Evolutionary conservation across 768 basidiomycete genomes (phyloP).

Genomic region (Pulveroboletus sp.): DNA sequence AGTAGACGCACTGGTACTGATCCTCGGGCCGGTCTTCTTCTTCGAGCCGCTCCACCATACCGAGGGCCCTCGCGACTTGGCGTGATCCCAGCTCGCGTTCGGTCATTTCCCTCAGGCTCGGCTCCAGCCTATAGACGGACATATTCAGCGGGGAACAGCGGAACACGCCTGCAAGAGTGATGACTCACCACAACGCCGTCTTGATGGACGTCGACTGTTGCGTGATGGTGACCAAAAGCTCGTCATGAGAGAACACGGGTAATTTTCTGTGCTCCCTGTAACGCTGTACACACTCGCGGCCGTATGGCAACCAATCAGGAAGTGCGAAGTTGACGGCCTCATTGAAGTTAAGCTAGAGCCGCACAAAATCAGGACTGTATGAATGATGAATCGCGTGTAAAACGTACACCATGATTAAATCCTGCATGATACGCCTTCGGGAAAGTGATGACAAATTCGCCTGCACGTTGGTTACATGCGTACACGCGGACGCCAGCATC

Average conservation of each 20-base stretch:
- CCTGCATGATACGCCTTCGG: conserved; percentile 98
- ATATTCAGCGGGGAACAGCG: conserved; percentile 19
- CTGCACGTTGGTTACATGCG: conserved; percentile 93
- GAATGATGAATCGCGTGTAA: conserved; percentile 24
- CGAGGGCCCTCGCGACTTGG: conserved; percentile 50
- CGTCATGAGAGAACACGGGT: conserved; percentile 98
- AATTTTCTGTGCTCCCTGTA: conserved; percentile 89
- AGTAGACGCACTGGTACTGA: conserved; percentile 89
- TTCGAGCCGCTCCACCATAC: conserved; percentile 66
- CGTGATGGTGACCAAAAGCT: conserved; percentile 96
- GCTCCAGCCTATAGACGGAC: conserved; percentile 60
- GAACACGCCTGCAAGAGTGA: conserved; percentile 6
- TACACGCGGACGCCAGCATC: conserved; percentile 89
- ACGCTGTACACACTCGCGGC: conserved; percentile 81
- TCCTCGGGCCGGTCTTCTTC: conserved; percentile 84
- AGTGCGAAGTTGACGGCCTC: conserved; percentile 98
- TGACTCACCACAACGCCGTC: conserved; percentile 83
- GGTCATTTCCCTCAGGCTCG: conserved; percentile 84
- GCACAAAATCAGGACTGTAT: conserved; percentile 23
- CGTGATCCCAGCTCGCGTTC: conserved; percentile 75
- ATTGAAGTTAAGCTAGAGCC: conserved; percentile 86
- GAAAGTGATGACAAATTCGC: conserved; percentile 96
- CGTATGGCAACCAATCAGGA: conserved; percentile 89
- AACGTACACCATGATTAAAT: conserved; percentile 93
- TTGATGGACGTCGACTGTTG: conserved; percentile 89